phyloP scores from a whole-genome alignment of 768 basidiomycete genomes.

The Mycena albidolilacea region DNA sequence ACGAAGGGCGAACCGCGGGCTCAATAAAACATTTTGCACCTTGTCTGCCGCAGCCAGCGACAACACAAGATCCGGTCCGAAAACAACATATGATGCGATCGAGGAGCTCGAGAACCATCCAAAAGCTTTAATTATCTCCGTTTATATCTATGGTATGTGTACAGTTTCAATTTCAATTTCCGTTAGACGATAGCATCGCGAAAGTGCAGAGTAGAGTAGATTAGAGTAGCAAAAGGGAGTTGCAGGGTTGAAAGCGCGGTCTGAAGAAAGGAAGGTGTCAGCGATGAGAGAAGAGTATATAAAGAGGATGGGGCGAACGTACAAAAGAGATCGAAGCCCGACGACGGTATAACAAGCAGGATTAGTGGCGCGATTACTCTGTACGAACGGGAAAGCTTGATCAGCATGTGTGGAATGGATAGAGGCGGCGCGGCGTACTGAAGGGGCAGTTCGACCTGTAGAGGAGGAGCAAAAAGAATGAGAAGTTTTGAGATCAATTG shows the following conservation, averaged over 20 bases:
- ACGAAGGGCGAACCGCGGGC: no score
- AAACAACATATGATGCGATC: neutral
- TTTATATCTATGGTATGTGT: neutral
- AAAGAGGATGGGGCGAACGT: neutral
- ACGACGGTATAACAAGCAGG: neutral
- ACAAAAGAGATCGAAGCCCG: neutral
- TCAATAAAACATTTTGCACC: no score
- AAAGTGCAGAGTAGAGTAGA: neutral
- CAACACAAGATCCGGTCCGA: neutral
- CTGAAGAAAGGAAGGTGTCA: neutral
- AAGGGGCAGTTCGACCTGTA: slow-evolving; percentile 3
- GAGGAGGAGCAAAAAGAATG: neutral
- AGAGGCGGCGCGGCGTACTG: neutral
- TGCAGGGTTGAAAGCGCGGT: neutral
- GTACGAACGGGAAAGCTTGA: neutral
- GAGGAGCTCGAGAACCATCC: neutral
- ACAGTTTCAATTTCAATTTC: neutral
- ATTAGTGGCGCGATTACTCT: neutral
- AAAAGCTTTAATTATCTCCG: neutral
- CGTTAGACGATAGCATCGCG: neutral
- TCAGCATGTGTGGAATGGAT: neutral
- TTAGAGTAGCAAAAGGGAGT: no score
- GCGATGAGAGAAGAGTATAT: no score
- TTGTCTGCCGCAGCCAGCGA: no score
- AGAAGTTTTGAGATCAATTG: neutral